Evolutionary conservation across 495 filamentous ascomycete genomes (phyloP).

Genomic region (Penicillium antarcticum): DNA sequence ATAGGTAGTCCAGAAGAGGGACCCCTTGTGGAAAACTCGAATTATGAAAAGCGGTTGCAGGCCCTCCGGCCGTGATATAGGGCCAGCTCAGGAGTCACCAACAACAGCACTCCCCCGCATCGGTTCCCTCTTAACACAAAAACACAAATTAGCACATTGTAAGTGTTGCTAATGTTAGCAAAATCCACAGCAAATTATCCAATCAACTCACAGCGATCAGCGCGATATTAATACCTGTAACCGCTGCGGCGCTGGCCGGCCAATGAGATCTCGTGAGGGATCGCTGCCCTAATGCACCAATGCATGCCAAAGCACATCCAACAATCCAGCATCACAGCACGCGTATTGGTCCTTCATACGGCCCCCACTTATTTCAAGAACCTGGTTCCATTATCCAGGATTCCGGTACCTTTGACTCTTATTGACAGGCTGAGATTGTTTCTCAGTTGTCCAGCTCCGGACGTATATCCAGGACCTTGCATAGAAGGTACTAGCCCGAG

Average conservation of each 20-base stretch:
- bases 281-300: slow-evolving; percentile 4
- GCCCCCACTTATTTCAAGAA: slow-evolving; percentile 3
- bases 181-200: slow-evolving; percentile 1
- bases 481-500: background rate
- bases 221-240: slow-evolving; percentile 27
- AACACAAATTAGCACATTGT: slow-evolving; percentile 12
- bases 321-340: slow-evolving; percentile 4
- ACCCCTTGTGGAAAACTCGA: slow-evolving; percentile 1
- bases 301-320: slow-evolving; percentile 25
- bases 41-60: background rate
- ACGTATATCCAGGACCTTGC: background rate
- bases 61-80: slow-evolving; percentile 16
- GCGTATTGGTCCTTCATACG: background rate
- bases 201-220: slow-evolving; percentile 11
- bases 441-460: background rate
- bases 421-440: slow-evolving; percentile 9
- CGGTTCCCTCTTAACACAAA: slow-evolving; percentile 11
- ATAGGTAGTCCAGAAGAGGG: background rate
- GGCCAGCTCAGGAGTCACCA: background rate
- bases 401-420: slow-evolving; percentile 2
- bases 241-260: slow-evolving; percentile 29
- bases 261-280: slow-evolving; percentile 12
- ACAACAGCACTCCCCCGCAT: slow-evolving; percentile 20
- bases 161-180: slow-evolving; percentile 27
- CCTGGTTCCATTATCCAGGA: slow-evolving; percentile 8